Conservation (phyloP, 768 basidiomycete genomes). For the Auricularia sp. region DNA sequence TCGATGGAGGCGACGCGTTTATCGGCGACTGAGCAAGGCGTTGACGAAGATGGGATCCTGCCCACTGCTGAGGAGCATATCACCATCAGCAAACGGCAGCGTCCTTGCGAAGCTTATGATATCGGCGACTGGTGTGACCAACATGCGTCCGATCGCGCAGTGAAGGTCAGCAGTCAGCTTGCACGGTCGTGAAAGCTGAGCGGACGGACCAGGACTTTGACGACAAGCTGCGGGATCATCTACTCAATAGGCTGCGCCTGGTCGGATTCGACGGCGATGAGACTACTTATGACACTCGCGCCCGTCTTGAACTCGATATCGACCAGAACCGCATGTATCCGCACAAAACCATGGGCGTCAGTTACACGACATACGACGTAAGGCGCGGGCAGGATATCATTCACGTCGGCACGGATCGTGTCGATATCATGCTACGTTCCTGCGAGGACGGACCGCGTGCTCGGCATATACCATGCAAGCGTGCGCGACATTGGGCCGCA, state of each 20-base stretch:
- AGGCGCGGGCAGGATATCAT: slow-evolving; percentile 2
- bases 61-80: not conserved
- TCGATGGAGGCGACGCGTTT: not conserved
- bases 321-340: slow-evolving; percentile 16
- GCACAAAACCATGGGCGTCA: slow-evolving; percentile 18
- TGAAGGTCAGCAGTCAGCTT: not conserved
- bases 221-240: slow-evolving; percentile 1
- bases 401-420: not conserved
- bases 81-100: not conserved
- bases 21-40: not conserved
- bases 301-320: not conserved
- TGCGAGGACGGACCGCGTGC: slow-evolving; percentile 3
- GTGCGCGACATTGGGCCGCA: slow-evolving; percentile 1
- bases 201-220: slow-evolving; percentile 1
- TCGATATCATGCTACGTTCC: not conserved
- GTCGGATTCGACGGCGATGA: not conserved
- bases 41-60: not conserved
- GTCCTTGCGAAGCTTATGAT: not conserved
- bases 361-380: slow-evolving; percentile 23
- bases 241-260: not conserved
- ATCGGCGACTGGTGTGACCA: not conserved
- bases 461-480: slow-evolving; percentile 11
- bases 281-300: not conserved
- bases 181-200: not conserved
- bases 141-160: not conserved